Percentiles rank a stretch among this genome's conserved stretches.
phyloP scores from a whole-genome alignment of 2,329 filamentous ascomycete genomes.

The Aspergillus luchuensis region DNA sequence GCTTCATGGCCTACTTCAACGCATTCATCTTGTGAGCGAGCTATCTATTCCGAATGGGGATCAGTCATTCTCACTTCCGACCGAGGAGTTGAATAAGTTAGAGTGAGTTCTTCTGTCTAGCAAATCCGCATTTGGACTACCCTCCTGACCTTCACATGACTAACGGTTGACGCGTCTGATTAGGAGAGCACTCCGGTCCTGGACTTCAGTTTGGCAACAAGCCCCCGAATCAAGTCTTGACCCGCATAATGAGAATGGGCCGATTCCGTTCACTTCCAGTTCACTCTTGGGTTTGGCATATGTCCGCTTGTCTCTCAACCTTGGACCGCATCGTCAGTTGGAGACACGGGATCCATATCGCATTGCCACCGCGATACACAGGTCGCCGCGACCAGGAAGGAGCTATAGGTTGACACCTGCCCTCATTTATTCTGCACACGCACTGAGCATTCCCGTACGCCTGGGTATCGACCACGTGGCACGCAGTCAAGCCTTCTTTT shows the following conservation, averaged over 20 bases:
- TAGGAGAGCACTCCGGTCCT: constrained; percentile 37
- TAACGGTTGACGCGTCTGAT: neutral
- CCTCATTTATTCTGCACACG: constrained; percentile 68
- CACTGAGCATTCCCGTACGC: constrained; percentile 59
- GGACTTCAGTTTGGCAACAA: constrained; percentile 41
- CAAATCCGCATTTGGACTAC: neutral
- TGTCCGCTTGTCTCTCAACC: constrained; percentile 45
- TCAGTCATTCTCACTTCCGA: constrained; percentile 34
- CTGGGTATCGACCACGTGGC: constrained; percentile 42
- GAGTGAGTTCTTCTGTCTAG: constrained; percentile 29
- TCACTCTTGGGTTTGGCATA: constrained; percentile 36
- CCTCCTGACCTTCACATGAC: neutral
- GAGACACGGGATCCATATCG: constrained; percentile 65
- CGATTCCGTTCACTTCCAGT: constrained; percentile 39
- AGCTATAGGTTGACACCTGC: constrained; percentile 64
- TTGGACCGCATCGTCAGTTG: constrained; percentile 63
- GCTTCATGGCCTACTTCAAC: constrained; percentile 71
- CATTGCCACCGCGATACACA: constrained; percentile 63
- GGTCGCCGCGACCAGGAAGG: constrained; percentile 60
- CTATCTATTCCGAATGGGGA: constrained; percentile 35
- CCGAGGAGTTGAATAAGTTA: constrained; percentile 38
- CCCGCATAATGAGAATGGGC: constrained; percentile 37
- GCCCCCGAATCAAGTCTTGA: constrained; percentile 39
- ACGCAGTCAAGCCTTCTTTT: constrained; percentile 40
- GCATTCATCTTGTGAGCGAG: constrained; percentile 53